phyloP scores from a whole-genome alignment of 805 yeast species.

The Yamadazyma ubonensis region DNA sequence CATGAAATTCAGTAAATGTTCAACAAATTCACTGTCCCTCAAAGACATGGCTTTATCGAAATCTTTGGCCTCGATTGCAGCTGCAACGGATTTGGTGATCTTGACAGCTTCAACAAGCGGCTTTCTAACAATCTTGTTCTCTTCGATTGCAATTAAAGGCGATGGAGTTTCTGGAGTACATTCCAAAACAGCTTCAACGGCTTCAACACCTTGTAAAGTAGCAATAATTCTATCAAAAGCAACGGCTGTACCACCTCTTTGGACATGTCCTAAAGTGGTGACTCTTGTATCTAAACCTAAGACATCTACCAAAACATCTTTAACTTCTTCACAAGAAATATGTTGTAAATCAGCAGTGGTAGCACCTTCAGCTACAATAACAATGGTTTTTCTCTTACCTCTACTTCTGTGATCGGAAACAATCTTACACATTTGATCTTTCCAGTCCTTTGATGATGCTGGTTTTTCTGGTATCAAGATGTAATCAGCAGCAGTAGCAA shows the following conservation, averaged over 20 bases:
- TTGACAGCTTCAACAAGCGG: slow-evolving; percentile 89
- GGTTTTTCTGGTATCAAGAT: slow-evolving; percentile 95
- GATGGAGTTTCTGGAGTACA: slow-evolving; percentile 89
- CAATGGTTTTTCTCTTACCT: slow-evolving; percentile 93
- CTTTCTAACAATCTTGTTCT: slow-evolving; percentile 80
- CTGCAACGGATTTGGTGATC: slow-evolving; percentile 85
- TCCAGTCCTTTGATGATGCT: slow-evolving; percentile 72
- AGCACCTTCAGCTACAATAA: slow-evolving; percentile 98
- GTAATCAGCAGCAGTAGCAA: slow-evolving; percentile 94
- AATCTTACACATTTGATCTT: slow-evolving; percentile 70
- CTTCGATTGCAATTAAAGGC: slow-evolving; percentile 88
- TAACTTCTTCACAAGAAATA: slow-evolving; percentile 76
- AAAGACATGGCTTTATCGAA: slow-evolving; percentile 84
- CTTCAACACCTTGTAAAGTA: slow-evolving; percentile 96
- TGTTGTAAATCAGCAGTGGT: slow-evolving; percentile 77
- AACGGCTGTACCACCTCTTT: slow-evolving; percentile 98
- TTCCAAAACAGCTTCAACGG: slow-evolving; percentile 88
- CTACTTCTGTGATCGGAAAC: slow-evolving; percentile 75
- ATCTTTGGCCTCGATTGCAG: slow-evolving; percentile 74
- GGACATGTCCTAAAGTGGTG: slow-evolving; percentile 96
- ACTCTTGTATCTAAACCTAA: slow-evolving; percentile 92
- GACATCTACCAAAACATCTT: slow-evolving; percentile 68
- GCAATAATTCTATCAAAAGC: slow-evolving; percentile 91
- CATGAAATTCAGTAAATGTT: slow-evolving; percentile 70
- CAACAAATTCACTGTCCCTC: slow-evolving; percentile 86